phyloP scores from a whole-genome alignment of 140 eudicot species.

The Erigeron philadelphicus region DNA sequence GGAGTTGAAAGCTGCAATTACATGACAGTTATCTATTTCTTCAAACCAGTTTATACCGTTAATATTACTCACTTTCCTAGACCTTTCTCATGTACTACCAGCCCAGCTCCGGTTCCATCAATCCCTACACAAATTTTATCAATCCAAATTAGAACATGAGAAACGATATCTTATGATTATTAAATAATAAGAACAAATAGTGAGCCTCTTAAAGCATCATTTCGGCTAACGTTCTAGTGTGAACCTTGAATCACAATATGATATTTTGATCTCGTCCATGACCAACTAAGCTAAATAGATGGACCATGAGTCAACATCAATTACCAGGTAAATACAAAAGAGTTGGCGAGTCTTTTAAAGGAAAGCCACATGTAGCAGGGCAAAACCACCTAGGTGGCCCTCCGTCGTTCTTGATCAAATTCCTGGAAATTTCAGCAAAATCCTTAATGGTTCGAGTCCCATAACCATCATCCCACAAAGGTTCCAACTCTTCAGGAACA shows the following conservation, averaged over 20 bases:
- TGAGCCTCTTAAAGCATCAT: background rate
- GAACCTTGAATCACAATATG: no score
- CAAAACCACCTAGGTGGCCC: constrained; percentile 94
- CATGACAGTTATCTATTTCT: background rate
- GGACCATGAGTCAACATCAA: background rate
- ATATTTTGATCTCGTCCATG: no score
- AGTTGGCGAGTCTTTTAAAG: constrained; percentile 52
- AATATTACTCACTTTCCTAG: constrained; percentile 34
- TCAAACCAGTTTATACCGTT: background rate
- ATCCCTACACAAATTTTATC: constrained; percentile 21
- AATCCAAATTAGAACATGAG: background rate
- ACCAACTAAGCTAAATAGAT: no score
- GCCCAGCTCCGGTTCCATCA: constrained; percentile 37
- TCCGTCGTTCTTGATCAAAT: constrained; percentile 58
- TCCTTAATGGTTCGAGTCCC: constrained; percentile 63
- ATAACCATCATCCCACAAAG: constrained; percentile 86
- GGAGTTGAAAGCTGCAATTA: constrained; percentile 5
- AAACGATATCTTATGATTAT: background rate
- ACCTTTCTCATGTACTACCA: constrained; percentile 34
- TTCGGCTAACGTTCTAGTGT: no score
- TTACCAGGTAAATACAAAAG: constrained; percentile 33
- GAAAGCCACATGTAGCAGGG: constrained; percentile 49
- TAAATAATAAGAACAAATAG: background rate
- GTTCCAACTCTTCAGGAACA: constrained; percentile 38
- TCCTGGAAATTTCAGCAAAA: constrained; percentile 40